A percentile compares a stretch with the other conserved stretches of the same genome.
Conservation (phyloP, 352 stramenopile genomes). For the Thraustochytrium sp. region DNA sequence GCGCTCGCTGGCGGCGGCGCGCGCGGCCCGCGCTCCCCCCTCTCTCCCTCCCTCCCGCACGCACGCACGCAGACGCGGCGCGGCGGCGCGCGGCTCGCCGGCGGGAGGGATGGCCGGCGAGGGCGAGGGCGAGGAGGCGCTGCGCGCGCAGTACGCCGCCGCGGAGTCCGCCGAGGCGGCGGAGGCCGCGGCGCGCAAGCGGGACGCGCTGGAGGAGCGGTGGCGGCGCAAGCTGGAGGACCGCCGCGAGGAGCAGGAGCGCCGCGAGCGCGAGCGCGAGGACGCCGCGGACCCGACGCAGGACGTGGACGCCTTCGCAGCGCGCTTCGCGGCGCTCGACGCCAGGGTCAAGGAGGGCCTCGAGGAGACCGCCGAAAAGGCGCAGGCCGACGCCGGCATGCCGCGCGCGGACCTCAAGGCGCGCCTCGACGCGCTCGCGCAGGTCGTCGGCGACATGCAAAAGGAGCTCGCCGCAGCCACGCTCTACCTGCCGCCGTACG, state of each 20-base stretch:
- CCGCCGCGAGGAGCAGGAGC: not conserved
- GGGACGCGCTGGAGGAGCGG: not conserved
- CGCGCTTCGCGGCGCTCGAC: not conserved
- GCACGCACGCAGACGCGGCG: too few species aligned
- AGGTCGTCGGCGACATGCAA: conserved; percentile 25
- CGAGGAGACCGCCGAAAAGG: not conserved
- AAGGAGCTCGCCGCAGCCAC: conserved; percentile 58
- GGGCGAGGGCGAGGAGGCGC: not conserved
- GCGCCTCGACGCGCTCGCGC: not conserved
- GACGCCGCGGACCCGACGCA: not conserved
- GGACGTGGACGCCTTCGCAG: not conserved
- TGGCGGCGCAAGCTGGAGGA: conserved; percentile 18
- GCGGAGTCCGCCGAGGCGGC: not conserved
- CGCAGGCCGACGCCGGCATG: not conserved
- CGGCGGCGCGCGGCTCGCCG: too few species aligned
- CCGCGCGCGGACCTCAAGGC: not conserved
- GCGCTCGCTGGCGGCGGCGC: too few species aligned
- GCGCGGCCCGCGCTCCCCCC: too few species aligned
- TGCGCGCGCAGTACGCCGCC: not conserved
- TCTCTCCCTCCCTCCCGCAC: too few species aligned
- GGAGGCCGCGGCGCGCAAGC: not conserved
- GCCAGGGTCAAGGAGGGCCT: not conserved
- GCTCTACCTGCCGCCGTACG: conserved; percentile 73
- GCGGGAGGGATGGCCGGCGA: too few species aligned
- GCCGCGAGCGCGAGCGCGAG: not conserved